phyloP scores from a whole-genome alignment of 495 filamentous ascomycete species.

The Penicillium dipodomyicola region DNA sequence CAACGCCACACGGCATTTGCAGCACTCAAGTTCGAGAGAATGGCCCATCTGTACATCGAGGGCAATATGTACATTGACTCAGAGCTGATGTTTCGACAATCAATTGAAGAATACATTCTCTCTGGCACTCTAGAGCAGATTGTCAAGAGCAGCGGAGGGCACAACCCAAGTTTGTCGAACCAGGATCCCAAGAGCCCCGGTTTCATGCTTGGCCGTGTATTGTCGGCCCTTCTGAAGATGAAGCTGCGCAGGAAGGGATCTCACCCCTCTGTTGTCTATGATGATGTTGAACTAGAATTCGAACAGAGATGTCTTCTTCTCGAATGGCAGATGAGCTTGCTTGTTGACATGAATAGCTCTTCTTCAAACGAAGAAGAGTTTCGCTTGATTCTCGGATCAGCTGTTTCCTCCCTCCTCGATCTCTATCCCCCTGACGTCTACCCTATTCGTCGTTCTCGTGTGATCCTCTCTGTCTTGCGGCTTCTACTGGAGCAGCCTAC shows the following conservation, averaged over 20 bases:
- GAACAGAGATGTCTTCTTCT: slow-evolving; percentile 49
- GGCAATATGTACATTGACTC: slow-evolving; percentile 36
- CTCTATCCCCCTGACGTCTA: slow-evolving; percentile 38
- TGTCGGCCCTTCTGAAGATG: slow-evolving; percentile 47
- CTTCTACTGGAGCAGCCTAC: slow-evolving; percentile 40
- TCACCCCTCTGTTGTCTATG: slow-evolving; percentile 36
- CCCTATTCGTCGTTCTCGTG: slow-evolving; percentile 48
- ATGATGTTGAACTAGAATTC: slow-evolving; percentile 36
- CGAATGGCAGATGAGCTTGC: slow-evolving; percentile 53
- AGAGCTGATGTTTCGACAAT: slow-evolving; percentile 40
- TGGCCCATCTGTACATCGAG: slow-evolving; percentile 47
- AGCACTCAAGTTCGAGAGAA: slow-evolving; percentile 54
- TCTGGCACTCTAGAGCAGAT: slow-evolving; percentile 40
- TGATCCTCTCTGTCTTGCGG: slow-evolving; percentile 42
- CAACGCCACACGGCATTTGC: slow-evolving; percentile 50
- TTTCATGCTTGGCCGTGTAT: slow-evolving; percentile 47
- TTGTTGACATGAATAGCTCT: slow-evolving; percentile 34
- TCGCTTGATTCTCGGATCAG: slow-evolving; percentile 27
- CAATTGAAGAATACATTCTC: slow-evolving; percentile 48
- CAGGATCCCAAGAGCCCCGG: slow-evolving; percentile 39
- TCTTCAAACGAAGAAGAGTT: slow-evolving; percentile 34
- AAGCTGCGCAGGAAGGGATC: slow-evolving; percentile 36
- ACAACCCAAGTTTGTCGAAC: slow-evolving; percentile 23
- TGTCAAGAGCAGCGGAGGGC: slow-evolving; percentile 27
- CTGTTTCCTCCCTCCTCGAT: slow-evolving; percentile 39